These are phyloP conservation scores for Triticum turgidum DNA, from an alignment of 176 grass and related monocot species.

Conservation along the genomic window DNA sequence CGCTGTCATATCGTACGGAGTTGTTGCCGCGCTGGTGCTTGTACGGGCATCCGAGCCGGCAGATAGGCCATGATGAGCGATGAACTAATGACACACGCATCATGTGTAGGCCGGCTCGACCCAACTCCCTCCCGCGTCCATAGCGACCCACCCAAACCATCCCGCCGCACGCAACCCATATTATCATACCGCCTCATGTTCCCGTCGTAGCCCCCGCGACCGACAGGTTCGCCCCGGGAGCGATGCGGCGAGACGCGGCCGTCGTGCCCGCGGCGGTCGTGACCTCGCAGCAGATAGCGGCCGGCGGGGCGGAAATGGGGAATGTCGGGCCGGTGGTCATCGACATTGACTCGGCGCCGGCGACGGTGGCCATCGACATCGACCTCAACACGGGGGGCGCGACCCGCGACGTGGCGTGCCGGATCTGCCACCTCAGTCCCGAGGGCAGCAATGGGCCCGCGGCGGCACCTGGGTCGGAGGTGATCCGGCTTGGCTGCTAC, in stretches of 20 bases:
- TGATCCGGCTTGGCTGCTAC: constrained; percentile 59
- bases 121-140: not conserved
- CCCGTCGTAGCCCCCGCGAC: not conserved
- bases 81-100: not conserved
- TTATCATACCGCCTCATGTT: not conserved
- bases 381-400: not conserved
- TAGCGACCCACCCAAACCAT: not conserved
- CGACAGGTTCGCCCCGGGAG: not conserved
- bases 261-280: constrained; percentile 27
- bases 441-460: not conserved
- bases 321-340: not conserved
- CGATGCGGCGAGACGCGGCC: constrained; percentile 38
- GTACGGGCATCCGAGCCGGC: not conserved
- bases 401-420: constrained; percentile 29
- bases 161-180: not conserved
- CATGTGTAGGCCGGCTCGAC: not conserved
- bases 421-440: constrained; percentile 69
- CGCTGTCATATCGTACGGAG: not conserved
- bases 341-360: not conserved
- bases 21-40: not conserved
- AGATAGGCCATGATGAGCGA: too few relatives aligned
- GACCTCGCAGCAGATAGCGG: constrained; percentile 11
- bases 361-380: not conserved
- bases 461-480: constrained; percentile 23
- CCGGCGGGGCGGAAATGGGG: not conserved